phyloP scores from a whole-genome alignment of 1,284 basidiomycete genomes.

The Cutaneotrichosporon sp. region DNA sequence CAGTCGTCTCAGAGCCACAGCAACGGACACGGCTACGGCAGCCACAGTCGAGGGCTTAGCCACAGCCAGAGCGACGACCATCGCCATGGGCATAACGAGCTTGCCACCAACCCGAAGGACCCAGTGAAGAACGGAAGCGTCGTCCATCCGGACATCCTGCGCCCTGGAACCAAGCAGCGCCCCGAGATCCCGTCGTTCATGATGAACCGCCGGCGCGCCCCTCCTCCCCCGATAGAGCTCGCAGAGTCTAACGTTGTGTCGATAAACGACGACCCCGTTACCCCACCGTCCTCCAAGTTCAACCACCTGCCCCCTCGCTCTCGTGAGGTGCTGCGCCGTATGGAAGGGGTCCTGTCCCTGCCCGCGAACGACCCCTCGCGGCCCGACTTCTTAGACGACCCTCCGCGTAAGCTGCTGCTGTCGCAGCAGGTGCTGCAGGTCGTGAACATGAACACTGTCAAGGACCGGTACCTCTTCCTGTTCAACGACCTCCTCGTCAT shows the following conservation, averaged over 20 bases:
- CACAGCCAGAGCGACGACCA: conserved; percentile 13
- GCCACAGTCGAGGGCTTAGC: conserved; percentile 6
- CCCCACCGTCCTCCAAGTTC: neutral
- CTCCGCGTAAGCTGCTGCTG: conserved; percentile 79
- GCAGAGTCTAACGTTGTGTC: conserved; percentile 23
- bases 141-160: neutral
- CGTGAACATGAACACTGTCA: conserved; percentile 77
- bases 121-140: neutral
- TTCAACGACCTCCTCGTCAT: conserved; percentile 94
- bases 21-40: conserved; percentile 2
- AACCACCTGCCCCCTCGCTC: neutral
- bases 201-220: conserved; percentile 22
- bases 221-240: conserved; percentile 23
- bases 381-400: conserved; percentile 72
- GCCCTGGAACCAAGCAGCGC: conserved; percentile 5
- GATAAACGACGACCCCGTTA: conserved; percentile 20
- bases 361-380: conserved; percentile 59
- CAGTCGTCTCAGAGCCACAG: neutral
- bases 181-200: conserved; percentile 21
- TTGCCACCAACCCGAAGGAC: neutral
- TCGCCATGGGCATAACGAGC: conserved; percentile 3
- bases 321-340: conserved; percentile 35
- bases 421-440: conserved; percentile 89
- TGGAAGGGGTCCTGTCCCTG: conserved; percentile 60
- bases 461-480: conserved; percentile 92